These are phyloP conservation scores for Penicillium paradoxum DNA, from an alignment of 495 filamentous ascomycete genomes.

Conservation along the genomic window DNA sequence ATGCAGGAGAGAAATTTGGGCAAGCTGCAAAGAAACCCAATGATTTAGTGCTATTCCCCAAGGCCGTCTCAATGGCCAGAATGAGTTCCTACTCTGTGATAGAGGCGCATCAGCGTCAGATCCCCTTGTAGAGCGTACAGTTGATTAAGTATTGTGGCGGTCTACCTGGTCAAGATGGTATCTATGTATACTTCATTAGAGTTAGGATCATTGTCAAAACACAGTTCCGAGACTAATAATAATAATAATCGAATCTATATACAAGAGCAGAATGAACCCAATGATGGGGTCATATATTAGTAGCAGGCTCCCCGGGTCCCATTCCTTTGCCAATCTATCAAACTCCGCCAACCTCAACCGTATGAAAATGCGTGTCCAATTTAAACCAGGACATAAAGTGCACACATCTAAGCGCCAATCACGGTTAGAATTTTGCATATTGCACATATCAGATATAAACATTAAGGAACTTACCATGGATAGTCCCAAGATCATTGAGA, in stretches of 20 bases:
- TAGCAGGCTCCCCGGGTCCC: neutral
- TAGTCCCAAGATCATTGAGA: conserved; percentile 86
- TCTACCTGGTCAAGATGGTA: too few species aligned
- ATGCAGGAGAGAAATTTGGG: too few species aligned
- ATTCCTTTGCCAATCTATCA: neutral
- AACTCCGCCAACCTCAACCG: neutral
- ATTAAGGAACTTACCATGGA: conserved; percentile 61
- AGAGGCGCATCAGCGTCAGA: too few species aligned
- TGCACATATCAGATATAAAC: neutral
- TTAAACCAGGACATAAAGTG: conserved; percentile 53
- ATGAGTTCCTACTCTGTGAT: too few species aligned
- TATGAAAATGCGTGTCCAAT: neutral
- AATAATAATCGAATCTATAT: neutral
- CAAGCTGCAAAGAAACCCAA: too few species aligned
- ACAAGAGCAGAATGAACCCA: neutral
- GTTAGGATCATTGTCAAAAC: neutral
- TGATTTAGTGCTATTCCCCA: too few species aligned
- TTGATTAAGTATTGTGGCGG: neutral
- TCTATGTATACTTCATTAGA: neutral
- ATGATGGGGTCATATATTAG: neutral
- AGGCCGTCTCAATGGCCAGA: too few species aligned
- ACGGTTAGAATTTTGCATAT: conserved; percentile 5
- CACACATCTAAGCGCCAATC: conserved; percentile 43
- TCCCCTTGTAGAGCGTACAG: neutral
- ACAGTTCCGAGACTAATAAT: neutral